Percentiles rank a stretch among this genome's conserved stretches.
These are phyloP conservation scores for Laguncularia racemosa DNA, from an alignment of 345 rosid species.

Conservation along the genomic window DNA sequence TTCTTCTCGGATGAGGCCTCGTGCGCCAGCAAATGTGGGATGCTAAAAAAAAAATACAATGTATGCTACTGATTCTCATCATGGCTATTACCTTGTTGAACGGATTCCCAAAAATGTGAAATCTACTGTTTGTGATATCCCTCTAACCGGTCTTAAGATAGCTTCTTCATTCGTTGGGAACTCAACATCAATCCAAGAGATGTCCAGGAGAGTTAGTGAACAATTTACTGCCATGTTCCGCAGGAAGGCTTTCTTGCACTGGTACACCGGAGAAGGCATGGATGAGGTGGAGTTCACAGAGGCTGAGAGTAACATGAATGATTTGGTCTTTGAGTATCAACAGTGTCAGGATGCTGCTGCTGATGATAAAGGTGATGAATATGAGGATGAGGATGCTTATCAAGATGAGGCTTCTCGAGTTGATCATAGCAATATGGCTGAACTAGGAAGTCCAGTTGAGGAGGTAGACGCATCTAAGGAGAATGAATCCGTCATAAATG, in stretches of 20 bases:
- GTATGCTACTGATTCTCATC: conserved; percentile 72
- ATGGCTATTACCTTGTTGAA: conserved; percentile 63
- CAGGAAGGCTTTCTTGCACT: too few species aligned
- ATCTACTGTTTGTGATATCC: conserved; percentile 77
- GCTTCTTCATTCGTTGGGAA: conserved; percentile 72
- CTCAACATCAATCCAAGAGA: too few species aligned
- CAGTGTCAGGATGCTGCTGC: conserved; percentile 83
- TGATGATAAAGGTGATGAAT: conserved; percentile 52
- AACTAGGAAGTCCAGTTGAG: conserved; percentile 37
- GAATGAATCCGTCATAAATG: conserved; percentile 28
- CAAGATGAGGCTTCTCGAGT: conserved; percentile 31
- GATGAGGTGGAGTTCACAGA: too few species aligned
- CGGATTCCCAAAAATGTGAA: conserved; percentile 84
- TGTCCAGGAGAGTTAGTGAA: too few species aligned
- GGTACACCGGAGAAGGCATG: too few species aligned
- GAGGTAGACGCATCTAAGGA: conserved; percentile 26
- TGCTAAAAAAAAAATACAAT: conserved; percentile 76
- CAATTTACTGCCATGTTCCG: too few species aligned
- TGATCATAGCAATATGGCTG: conserved; percentile 19
- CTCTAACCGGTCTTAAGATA: conserved; percentile 69
- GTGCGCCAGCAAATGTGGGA: conserved; percentile 92
- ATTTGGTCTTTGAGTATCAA: conserved; percentile 71
- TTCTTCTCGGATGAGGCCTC: too few species aligned
- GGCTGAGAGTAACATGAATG: conserved; percentile 85
- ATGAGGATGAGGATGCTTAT: conserved; percentile 49